These are phyloP conservation scores for Fomitiporia mediterranea DNA, from an alignment of 1,284 basidiomycete species.

Conservation along the genomic window DNA sequence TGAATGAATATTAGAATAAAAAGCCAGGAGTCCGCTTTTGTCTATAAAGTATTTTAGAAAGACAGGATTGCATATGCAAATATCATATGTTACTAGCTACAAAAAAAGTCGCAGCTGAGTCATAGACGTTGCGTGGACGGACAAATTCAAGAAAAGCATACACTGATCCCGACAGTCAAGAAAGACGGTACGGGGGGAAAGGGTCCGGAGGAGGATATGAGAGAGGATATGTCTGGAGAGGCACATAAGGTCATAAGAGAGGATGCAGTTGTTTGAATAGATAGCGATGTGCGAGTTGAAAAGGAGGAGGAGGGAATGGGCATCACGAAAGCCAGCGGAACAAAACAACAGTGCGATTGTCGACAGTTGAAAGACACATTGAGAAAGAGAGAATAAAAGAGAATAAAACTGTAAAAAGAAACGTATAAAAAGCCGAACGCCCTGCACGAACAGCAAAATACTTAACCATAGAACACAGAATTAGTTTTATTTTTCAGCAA, in stretches of 20 bases:
- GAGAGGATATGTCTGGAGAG: neutral
- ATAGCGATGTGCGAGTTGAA: slow-evolving; percentile 8
- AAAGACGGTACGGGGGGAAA: neutral
- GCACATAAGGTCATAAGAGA: neutral
- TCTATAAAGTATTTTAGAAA: no score
- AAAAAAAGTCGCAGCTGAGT: neutral
- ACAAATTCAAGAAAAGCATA: neutral
- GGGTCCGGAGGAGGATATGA: neutral
- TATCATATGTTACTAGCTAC: neutral
- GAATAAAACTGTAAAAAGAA: slow-evolving; percentile 4
- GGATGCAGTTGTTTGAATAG: slow-evolving; percentile 6
- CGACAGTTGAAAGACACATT: neutral
- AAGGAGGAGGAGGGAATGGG: neutral
- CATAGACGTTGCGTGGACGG: no score
- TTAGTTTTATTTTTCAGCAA: slow-evolving; percentile 1
- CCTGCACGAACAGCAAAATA: neutral
- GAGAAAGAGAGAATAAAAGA: slow-evolving; percentile 6
- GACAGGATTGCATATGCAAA: neutral
- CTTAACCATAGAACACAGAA: neutral
- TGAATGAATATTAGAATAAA: no score
- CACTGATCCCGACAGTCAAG: neutral
- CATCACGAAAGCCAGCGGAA: slow-evolving; percentile 5
- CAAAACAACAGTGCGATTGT: slow-evolving; percentile 14
- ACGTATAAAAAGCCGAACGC: slow-evolving; percentile 9
- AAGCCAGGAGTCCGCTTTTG: no score